These are phyloP conservation scores for Avicennia marina DNA, from an alignment of 257 asterid genomes.

Conservation along the genomic window DNA sequence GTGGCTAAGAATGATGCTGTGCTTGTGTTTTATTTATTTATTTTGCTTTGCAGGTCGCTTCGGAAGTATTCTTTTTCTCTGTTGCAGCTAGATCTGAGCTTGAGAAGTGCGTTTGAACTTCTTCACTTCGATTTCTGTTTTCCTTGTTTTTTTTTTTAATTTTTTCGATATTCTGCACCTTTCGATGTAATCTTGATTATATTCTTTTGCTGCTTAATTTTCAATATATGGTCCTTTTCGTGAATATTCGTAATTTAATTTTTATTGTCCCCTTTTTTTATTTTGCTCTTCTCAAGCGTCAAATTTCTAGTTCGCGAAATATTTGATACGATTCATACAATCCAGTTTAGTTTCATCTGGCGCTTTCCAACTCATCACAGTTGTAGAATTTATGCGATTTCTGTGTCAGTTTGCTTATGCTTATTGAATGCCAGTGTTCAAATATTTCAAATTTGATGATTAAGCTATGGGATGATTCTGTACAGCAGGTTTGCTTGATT, in stretches of 20 bases:
- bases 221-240: no score
- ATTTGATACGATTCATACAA: neutral
- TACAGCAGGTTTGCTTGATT: conserved; percentile 21
- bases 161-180: neutral
- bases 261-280: neutral
- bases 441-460: no score
- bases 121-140: conserved; percentile 10
- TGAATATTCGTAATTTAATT: neutral
- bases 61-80: conserved; percentile 13
- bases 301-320: conserved; percentile 7
- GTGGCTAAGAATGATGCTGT: conserved; percentile 16
- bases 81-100: conserved; percentile 55
- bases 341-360: conserved; percentile 1
- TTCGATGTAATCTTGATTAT: conserved; percentile 7
- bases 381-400: no score
- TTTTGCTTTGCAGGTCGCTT: conserved; percentile 24
- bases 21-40: neutral
- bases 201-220: no score
- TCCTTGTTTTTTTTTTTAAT: neutral
- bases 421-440: no score
- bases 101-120: conserved; percentile 17
- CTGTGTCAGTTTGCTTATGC: no score
- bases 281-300: conserved; percentile 1
- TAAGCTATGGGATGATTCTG: conserved; percentile 8
- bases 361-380: neutral